A percentile compares a stretch with the other conserved stretches of the same genome.
Conservation (phyloP, 345 rosid genomes). For the Lepidium didymum region DNA sequence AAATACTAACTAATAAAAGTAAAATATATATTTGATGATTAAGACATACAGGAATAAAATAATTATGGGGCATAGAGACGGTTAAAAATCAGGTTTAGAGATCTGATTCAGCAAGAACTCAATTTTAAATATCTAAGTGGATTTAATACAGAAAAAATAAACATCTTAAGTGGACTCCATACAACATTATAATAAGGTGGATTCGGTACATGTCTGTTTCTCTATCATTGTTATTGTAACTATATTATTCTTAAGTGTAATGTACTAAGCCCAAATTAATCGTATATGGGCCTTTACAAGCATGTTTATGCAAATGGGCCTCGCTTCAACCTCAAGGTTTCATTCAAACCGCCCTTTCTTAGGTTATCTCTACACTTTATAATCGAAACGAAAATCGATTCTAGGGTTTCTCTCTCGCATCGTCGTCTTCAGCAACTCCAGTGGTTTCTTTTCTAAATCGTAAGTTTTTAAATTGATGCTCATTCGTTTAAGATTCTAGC, state of each 20-base stretch:
- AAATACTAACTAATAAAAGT: not conserved
- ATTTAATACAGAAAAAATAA: not conserved
- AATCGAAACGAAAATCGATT: not conserved
- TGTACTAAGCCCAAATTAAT: not conserved
- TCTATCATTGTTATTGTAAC: not conserved
- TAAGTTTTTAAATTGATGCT: not conserved
- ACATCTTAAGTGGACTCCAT: not conserved
- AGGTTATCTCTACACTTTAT: conserved; percentile 1
- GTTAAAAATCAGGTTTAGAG: not conserved
- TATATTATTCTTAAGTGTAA: not conserved
- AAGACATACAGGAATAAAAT: not conserved
- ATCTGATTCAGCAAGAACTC: not conserved
- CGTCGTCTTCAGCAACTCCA: conserved; percentile 3
- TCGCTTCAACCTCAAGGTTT: not conserved
- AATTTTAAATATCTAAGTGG: not conserved
- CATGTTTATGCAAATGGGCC: not conserved
- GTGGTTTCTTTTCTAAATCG: conserved; percentile 5
- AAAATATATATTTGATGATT: not conserved
- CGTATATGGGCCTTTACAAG: not conserved
- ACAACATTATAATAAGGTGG: not conserved
- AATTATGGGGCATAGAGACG: not conserved
- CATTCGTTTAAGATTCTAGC: no score
- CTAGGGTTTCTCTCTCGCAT: conserved; percentile 19
- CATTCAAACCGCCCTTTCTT: not conserved
- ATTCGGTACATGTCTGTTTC: not conserved